These are phyloP conservation scores for Coemansia sp. DNA, from an alignment of 192 early-diverging fungal species.

Conservation along the genomic window DNA sequence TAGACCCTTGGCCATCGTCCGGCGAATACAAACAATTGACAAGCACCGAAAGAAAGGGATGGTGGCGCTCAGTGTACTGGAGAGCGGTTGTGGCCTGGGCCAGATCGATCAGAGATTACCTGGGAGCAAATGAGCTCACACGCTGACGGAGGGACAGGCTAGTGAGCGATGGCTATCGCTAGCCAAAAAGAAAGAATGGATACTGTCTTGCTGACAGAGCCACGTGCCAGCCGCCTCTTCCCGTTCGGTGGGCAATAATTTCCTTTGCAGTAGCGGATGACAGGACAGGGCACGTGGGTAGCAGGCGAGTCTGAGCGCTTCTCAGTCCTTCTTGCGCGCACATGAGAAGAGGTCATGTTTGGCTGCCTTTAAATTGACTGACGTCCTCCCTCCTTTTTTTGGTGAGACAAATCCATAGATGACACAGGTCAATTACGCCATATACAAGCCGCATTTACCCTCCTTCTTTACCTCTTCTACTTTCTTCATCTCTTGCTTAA, in stretches of 20 bases:
- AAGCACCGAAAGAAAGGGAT: background rate
- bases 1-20: no score
- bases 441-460: background rate
- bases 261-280: conserved; percentile 8
- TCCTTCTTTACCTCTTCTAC: background rate
- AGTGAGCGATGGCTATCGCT: conserved; percentile 2
- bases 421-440: background rate
- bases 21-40: background rate
- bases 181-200: background rate
- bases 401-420: background rate
- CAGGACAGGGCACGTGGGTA: conserved; percentile 3
- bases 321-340: background rate
- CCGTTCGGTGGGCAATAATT: conserved; percentile 8
- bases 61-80: no score
- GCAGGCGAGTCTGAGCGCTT: conserved; percentile 12
- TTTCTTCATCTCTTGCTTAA: background rate
- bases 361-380: conserved; percentile 5
- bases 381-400: background rate
- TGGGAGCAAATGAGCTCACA: background rate
- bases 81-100: background rate
- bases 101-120: background rate
- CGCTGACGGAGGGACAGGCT: background rate
- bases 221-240: conserved; percentile 4
- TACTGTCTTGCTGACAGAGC: background rate
- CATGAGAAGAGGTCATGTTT: conserved; percentile 9